Conservation (phyloP, 495 filamentous ascomycete genomes). For the Penicillium waksmanii region DNA sequence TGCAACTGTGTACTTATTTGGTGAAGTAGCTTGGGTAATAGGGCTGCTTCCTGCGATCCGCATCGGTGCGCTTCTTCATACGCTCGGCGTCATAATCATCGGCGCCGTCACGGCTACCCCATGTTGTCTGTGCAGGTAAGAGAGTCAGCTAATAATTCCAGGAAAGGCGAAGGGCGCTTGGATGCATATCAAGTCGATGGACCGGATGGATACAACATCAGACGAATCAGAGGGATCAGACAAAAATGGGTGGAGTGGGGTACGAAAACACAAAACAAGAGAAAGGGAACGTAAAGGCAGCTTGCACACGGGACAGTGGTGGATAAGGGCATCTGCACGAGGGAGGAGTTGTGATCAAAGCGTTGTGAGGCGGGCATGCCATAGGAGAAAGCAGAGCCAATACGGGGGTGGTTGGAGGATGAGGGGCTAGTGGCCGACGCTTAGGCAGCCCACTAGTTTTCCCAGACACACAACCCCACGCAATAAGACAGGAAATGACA, state of each 20-base stretch:
- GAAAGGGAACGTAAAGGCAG: constrained; percentile 8
- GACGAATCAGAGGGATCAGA: background rate
- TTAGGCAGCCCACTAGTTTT: constrained; percentile 1
- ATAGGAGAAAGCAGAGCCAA: constrained; percentile 15
- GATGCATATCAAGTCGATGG: background rate
- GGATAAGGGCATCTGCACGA: constrained; percentile 31
- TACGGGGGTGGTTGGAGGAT: background rate
- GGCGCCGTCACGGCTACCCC: constrained; percentile 62
- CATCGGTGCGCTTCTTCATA: constrained; percentile 55
- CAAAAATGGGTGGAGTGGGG: constrained; percentile 3
- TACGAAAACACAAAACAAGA: constrained; percentile 1
- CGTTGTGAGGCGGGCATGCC: constrained; percentile 28
- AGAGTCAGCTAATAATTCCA: constrained; percentile 16
- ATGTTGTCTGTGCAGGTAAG: constrained; percentile 49
- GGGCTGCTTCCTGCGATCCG: constrained; percentile 43
- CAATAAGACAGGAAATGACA: too few species aligned
- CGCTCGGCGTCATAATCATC: constrained; percentile 60
- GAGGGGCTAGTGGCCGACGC: constrained; percentile 11
- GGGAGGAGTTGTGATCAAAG: constrained; percentile 34
- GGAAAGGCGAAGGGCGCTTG: background rate
- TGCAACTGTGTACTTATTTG: constrained; percentile 24
- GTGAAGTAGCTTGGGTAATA: constrained; percentile 37
- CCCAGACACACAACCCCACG: too few species aligned
- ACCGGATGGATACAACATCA: background rate
- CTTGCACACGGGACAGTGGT: constrained; percentile 23